Percentiles rank a stretch among this genome's conserved stretches.
phyloP scores from a whole-genome alignment of 495 filamentous ascomycete species.

The Lasiosphaeriaceae sp. region DNA sequence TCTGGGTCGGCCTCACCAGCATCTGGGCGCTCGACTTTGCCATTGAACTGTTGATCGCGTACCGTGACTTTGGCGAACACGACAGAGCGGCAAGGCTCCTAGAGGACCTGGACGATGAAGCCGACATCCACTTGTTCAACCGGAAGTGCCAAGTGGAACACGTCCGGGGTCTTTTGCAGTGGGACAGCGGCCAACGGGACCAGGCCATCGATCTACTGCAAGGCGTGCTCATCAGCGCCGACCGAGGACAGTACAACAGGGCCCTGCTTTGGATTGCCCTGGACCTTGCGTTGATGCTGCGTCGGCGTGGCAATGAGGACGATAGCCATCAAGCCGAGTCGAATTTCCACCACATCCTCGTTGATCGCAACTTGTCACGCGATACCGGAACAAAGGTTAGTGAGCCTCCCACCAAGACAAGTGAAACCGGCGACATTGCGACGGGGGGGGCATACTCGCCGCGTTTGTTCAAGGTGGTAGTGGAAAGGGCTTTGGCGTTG shows the following conservation, averaged over 20 bases:
- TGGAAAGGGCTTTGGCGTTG: neutral
- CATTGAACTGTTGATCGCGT: constrained; percentile 4
- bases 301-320: neutral
- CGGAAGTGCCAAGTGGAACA: constrained; percentile 9
- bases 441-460: too few relatives aligned
- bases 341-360: constrained; percentile 3
- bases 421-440: too few relatives aligned
- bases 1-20: neutral
- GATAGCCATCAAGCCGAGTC: constrained; percentile 1
- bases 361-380: neutral
- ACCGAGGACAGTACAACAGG: constrained; percentile 4
- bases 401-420: too few relatives aligned
- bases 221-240: neutral
- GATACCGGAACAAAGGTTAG: too few relatives aligned
- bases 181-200: neutral
- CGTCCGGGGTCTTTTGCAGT: neutral
- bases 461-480: neutral
- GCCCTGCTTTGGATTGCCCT: constrained; percentile 6
- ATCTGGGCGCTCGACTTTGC: neutral
- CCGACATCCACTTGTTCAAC: neutral
- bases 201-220: constrained; percentile 7
- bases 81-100: neutral
- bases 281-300: constrained; percentile 8
- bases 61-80: neutral
- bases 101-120: neutral